Base-by-base conservation (phyloP, 2,329 filamentous ascomycete genomes). In the Aspergillus awamori region DNA sequence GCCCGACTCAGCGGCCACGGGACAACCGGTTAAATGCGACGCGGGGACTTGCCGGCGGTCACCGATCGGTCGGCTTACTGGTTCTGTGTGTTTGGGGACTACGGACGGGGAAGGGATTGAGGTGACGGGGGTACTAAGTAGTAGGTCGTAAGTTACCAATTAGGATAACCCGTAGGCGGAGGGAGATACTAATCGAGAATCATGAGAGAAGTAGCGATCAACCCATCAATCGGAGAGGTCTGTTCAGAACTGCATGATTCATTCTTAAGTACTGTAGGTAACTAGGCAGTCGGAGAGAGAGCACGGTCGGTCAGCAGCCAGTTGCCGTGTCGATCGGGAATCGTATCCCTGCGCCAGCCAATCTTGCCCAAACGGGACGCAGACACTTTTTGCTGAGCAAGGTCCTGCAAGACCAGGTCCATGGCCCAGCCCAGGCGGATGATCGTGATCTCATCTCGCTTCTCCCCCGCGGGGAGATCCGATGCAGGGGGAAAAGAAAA, bases 401-500 rank as follows among this genome's bases (percentile, higher is more conserved):
- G 41, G 26, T 43, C 53, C 38, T 55, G 22, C 36, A 41, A 36
- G 49, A 33, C 11, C 38, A 61, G 43, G 15, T 17, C 36, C 36
- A 45, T 53, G 28, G 36, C 48, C 33, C 48, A 57, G 41, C 28
- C 54, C 51, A 54, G 43, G 41, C 58, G 54, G 62, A 65, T 65
- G 53, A 56, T 59, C 62, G 64, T 64, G 58, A 59, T 63, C 55
- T 60, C 59, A 68, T 68, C 63, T 65, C 59, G 49, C 33, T 64
- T 53, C 48, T 64, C 60, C 65, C 67, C 69, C 67, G 69, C 69
- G 69, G 69, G 67, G 67, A 69, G 60, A 60, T 62, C 69, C 66
- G 62, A 66, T 63, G 65, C 61, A 66, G 55, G 66, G 39, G 38
- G 36, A 51, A 33, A n/a, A 39, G 28, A 24, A 36, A 13, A 49